These are phyloP conservation scores for Aureobasidium mangrovei DNA, from an alignment of 2,329 filamentous ascomycete species.

Conservation along the genomic window DNA sequence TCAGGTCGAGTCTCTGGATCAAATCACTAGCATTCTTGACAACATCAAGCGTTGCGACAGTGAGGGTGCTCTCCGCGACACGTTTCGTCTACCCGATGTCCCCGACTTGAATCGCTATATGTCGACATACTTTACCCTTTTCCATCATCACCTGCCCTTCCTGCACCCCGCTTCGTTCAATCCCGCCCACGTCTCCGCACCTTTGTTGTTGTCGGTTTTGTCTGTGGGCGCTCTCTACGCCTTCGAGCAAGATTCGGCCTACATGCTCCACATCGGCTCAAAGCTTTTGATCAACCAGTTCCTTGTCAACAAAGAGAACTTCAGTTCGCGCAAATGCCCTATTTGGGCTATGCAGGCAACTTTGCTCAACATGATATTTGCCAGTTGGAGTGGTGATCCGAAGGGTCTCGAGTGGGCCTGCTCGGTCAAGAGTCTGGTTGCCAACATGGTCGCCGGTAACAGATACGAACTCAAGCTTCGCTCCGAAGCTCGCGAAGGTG, in stretches of 20 bases:
- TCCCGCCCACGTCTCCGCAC: conserved; percentile 68
- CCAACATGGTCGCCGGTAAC: conserved; percentile 98
- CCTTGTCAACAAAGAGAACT: conserved; percentile 95
- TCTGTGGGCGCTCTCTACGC: conserved; percentile 95
- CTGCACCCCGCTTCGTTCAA: conserved; percentile 86
- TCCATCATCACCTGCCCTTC: conserved; percentile 95
- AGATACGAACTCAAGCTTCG: conserved; percentile 92
- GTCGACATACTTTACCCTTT: conserved; percentile 91
- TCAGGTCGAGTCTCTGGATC: conserved; percentile 74
- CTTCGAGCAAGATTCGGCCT: conserved; percentile 94
- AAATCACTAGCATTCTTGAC: conserved; percentile 75
- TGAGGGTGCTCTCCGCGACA: conserved; percentile 74
- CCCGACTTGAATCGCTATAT: conserved; percentile 82
- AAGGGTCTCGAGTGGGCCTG: conserved; percentile 98
- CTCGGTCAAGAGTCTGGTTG: conserved; percentile 94
- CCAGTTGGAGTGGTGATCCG: conserved; percentile 96
- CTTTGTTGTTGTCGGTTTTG: conserved; percentile 77
- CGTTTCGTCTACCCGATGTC: conserved; percentile 77
- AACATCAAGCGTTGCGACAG: conserved; percentile 75
- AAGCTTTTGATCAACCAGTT: conserved; percentile 97
- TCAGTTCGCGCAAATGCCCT: conserved; percentile 94
- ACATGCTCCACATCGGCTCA: conserved; percentile 93
- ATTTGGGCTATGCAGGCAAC: conserved; percentile 98
- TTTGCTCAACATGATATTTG: conserved; percentile 95
- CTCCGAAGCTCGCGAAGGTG: conserved; percentile 72